phyloP scores from a whole-genome alignment of 495 filamentous ascomycete genomes.

The Aspergillus bridgeri region DNA sequence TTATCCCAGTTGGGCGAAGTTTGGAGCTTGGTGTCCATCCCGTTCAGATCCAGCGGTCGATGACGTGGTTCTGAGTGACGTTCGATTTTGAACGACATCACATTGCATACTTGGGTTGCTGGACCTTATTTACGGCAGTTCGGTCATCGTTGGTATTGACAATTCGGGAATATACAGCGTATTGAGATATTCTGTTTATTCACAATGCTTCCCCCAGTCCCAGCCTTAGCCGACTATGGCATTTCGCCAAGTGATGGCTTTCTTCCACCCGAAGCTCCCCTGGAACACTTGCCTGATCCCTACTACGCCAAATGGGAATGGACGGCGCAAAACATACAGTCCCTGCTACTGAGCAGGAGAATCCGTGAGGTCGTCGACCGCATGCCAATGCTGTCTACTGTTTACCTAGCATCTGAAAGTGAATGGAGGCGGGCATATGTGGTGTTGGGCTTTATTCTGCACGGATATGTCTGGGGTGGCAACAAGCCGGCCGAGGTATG shows the following conservation, averaged over 20 bases:
- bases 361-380: conserved; percentile 70
- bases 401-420: conserved; percentile 70
- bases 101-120: background rate
- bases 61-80: background rate
- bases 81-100: background rate
- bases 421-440: conserved; percentile 94
- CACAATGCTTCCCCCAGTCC: conserved; percentile 87
- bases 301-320: conserved; percentile 95
- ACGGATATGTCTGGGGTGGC: conserved; percentile 95
- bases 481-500: conserved; percentile 71
- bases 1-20: background rate
- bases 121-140: background rate
- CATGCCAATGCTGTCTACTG: conserved; percentile 78
- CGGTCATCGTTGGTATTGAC: background rate
- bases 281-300: conserved; percentile 73
- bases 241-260: conserved; percentile 86
- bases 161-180: background rate
- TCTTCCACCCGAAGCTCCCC: conserved; percentile 76
- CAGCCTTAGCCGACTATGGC: conserved; percentile 75
- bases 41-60: background rate
- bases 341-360: conserved; percentile 76
- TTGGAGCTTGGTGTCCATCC: background rate
- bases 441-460: conserved; percentile 80
- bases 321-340: conserved; percentile 78
- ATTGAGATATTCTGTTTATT: conserved; percentile 2